Base-by-base conservation (phyloP, 2,329 filamentous ascomycete species). In the Sordariomycetes sp. region DNA sequence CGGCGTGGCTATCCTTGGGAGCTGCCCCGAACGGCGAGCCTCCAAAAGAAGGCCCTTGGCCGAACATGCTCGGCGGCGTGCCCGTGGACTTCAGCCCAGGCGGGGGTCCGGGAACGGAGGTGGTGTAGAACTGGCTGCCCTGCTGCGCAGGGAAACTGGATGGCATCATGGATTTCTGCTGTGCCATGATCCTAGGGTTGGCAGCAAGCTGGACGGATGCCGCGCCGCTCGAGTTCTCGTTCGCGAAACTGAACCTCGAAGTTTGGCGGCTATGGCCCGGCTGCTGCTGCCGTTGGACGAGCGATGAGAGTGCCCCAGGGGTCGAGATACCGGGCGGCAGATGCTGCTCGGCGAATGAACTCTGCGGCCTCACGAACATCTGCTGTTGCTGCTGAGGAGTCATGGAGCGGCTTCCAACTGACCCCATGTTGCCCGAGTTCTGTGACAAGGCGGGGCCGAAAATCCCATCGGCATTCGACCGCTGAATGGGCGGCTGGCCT, bases 11-110 rank as follows among this genome's bases (percentile, higher is more conserved):
- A 61, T 95, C 92, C 73, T 94, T 91, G 61, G 86, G 84, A 60
- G 79, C 74, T 61, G 77, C 79, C 61, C 81, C 79, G 65, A 96
- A 89, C 50, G 84, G 85, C 55, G 81, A 77, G 61, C 82, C 87
- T 52, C 89, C 89, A 69, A 96, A 97, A 11, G 83, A 83, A 69
- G 94, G 89, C 54, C 88, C 87, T 71, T 97, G 91, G 34, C 90
- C 89, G 72, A 97, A 97, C 82, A 97, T 94, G 65, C 89, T 91
- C 18, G 94, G 93, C 59, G 94, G 93, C 20, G 93, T 97, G 50
- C 91, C 90, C 2, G 92, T 92, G 24, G 93, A 95, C 75, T 99
- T 99, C 32, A 99, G 79, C 11, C 94, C 94, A 0, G 94, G 95
- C 60, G 94, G 94, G 32, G 95, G 94, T 3, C 92, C 93, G 66